Conservation (phyloP, 768 basidiomycete species). For the Lactarius sanguifluus region DNA sequence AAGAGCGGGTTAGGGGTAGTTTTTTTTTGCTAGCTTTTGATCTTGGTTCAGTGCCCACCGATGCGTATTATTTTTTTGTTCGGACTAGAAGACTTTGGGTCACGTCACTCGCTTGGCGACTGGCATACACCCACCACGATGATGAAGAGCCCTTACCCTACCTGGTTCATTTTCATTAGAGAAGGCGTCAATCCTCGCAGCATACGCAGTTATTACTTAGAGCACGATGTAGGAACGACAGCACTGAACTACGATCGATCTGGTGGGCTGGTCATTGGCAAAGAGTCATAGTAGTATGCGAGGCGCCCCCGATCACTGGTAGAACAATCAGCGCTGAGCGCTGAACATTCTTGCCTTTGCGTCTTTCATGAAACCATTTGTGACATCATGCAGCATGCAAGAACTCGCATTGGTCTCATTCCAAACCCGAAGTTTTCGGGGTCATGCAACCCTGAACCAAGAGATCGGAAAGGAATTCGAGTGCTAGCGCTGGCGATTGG, state of each 20-base stretch:
- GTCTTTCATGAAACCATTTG: not conserved
- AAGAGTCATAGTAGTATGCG: not conserved
- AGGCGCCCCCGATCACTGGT: not conserved
- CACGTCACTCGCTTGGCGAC: not conserved
- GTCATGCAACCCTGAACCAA: not conserved
- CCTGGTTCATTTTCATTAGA: not conserved
- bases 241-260: not conserved
- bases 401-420: not conserved
- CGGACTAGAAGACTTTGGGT: not conserved
- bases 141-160: not conserved
- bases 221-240: not conserved
- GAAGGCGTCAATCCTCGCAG: not conserved
- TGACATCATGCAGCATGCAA: not conserved
- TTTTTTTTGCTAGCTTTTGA: slow-evolving; percentile 2
- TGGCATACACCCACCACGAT: not conserved
- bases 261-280: not conserved
- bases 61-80: slow-evolving; percentile 8
- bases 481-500: not conserved
- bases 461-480: not conserved
- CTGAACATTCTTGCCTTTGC: not conserved
- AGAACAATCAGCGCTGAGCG: not conserved
- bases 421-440: not conserved
- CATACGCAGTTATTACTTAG: not conserved
- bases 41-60: not conserved
- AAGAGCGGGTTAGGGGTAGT: slow-evolving; percentile 13